Evolutionary conservation across 306 rosid species (phyloP), one percentile per base, ranked within the genome.

Genomic region (Malus domestica): DNA sequence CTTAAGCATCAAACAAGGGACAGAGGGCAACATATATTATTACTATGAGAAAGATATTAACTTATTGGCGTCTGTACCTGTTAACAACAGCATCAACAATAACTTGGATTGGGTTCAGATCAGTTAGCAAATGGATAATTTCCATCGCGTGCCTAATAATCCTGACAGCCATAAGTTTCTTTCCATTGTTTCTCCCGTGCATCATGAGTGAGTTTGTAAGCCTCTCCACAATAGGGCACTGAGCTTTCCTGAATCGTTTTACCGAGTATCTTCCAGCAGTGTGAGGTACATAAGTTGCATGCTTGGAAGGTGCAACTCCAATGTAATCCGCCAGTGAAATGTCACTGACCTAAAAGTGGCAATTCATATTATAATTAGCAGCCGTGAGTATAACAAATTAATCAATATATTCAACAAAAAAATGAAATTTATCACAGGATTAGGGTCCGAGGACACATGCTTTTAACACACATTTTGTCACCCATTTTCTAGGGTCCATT

Each of bases 141-240:
- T 81, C 84, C 84, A 81, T 81, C 3, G 84, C 84, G 2, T 81
- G 84, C 57, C 64, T 81, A 4, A 81, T 35, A 9, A 81, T 81
- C 29, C 80, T 64, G 16, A 76, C 80, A 30, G 80, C 84, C 76
- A 81, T 49, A 2, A 49, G 55, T 49, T 49, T 49, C 55, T 49
- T 49, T 49, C 55, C 55, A 16, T 49, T 49, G 77, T 80, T 75
- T 58, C 80, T 70, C 6, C 79, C 79, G 42, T 80, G 79, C 83
- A 80, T 80, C 83, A 80, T 80, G 11, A 74, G 83, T 0, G 83
- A 74, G 83, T 80, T 80, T 20, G 79, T 80, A 52, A 80, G 83
- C 71, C 83, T 74, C 76, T 80, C 83, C 46, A 80, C 76, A 8
- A 80, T 80, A 4, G 79, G 83, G 42, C 83, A 80, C 29, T 74